Base-by-base conservation (phyloP, 345 rosid species). In the Microcos paniculata region DNA sequence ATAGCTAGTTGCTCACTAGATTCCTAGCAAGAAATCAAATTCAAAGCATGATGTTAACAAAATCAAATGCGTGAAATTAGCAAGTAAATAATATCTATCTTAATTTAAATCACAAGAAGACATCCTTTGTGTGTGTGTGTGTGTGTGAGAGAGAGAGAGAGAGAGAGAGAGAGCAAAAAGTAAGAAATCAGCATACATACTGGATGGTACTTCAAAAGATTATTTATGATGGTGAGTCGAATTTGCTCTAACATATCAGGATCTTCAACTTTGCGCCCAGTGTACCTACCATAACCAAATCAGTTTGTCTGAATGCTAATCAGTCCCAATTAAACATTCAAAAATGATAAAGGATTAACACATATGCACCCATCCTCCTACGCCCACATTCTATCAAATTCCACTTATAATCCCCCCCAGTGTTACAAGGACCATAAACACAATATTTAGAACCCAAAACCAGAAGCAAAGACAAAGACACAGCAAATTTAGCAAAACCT, bases 221-320 rank as follows among this genome's bases (percentile, higher is more conserved):
- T 96, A 84, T 86, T 96, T 73, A 96, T 93, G 83, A 96, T 85
- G 46, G 99, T 91, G 71, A 93, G 91, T 30, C 97, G 97, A 69
- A 96, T 92, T 82, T 90, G 85, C 90, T 96, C 99, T 75, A 96
- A 77, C 82, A 86, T 57, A 78, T 96, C 98, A 72, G 97, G 94
- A 85, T 96, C 96, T 78, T 96, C 99, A 86, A 96, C 97, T 85
- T 96, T 96, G 72, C 99, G 93, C 59, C 99, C 99, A 72, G 87
- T 82, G 67, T 88, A 94, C 82, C 98, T 89, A 77, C 43, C 79
- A 83, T 76, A 30, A 72, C 49, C 75, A 86, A 80, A 75, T 49
- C 59, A 48, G 77, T 63, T 68, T 33, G 40, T 35, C 33, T 67
- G 55, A 63, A 49, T 62, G 53, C 51, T 57, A 26, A 28, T 57